phyloP scores from a whole-genome alignment of 495 filamentous ascomycete species.

The Neurospora terricola region DNA sequence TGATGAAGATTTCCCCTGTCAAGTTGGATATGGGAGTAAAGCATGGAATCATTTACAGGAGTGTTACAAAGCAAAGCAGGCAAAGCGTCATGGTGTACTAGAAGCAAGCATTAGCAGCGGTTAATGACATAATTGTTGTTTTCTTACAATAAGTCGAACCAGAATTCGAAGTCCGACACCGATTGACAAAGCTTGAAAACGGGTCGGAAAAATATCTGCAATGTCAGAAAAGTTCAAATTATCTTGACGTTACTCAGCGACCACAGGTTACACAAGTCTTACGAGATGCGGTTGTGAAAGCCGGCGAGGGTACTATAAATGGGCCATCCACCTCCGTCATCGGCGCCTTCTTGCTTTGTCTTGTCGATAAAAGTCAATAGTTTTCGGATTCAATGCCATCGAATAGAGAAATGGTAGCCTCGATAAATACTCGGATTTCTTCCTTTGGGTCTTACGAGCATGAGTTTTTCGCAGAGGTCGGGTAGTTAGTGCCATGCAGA shows the following conservation, averaged over 20 bases:
- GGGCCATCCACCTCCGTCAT: not conserved
- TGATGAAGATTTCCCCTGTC: not conserved
- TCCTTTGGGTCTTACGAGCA: too few relatives aligned
- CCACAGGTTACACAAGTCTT: not conserved
- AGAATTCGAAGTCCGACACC: not conserved
- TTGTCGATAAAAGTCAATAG: not conserved
- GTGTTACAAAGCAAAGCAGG: not conserved
- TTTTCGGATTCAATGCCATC: too few relatives aligned
- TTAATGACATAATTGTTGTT: not conserved
- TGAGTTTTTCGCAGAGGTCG: not conserved
- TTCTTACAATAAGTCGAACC: not conserved
- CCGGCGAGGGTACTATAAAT: not conserved
- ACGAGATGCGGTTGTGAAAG: not conserved
- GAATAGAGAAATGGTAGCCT: too few relatives aligned
- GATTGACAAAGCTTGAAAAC: not conserved
- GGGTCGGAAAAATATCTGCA: not conserved
- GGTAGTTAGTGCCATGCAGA: not conserved
- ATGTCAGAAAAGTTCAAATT: not conserved
- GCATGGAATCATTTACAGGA: not conserved
- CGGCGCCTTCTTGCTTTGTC: not conserved
- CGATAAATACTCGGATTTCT: too few relatives aligned
- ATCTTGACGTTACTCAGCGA: not conserved
- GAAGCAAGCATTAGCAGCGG: constrained; percentile 5
- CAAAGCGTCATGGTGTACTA: not conserved
- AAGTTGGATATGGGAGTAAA: not conserved